Evolutionary conservation across 1,284 basidiomycete genomes (phyloP), one percentile per base, ranked within the genome.

Genomic region (Pseudozyma sp.): DNA sequence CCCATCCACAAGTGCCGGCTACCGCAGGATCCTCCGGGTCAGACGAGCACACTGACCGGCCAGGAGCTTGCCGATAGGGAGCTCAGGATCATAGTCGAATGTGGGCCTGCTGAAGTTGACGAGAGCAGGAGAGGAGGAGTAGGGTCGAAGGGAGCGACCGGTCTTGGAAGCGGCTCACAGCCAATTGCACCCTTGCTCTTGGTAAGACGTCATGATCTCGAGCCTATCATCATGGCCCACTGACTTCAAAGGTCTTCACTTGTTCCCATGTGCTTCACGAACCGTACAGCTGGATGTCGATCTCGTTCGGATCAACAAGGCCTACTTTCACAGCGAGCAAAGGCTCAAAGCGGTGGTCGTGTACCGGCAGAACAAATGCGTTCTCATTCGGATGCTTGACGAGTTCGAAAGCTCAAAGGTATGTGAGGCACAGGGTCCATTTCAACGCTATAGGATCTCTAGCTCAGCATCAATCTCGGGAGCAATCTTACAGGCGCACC

Each of bases 321-420:
- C 47, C 2, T 65, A 65, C 48, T 62, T 54, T 30, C 45, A 53
- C 11, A 61, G 63, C 2, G 54, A 45, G 6, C 46, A 57, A 16
- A 30, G 63, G n/a, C 46, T 56, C 17, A 37, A 50, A 7, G 58
- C 68, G 8, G 63, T 71, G 43, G 33, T 50, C 10, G 55, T 55
- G 1, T 47, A 49, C 33, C 63, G 57, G n/a, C 58, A 61, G 29
- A 37, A 51, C 29, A 14, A 49, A 29, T 31, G 46, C 14, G 54
- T 71, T 5, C 54, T 47, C 9, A 48, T 71, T 33, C 54, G 68
- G 16, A 63, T 62, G 39, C 54, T 68, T 1, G 66, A 68, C 31
- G 59, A 68, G 40, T 13, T 43, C 10, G 55, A 58, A 34, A 9
- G 55, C 4, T n/a, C 34, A 3, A 48, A 56, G 57, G 64, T 67